Evolutionary conservation across 306 rosid species (phyloP).

Genomic region (Cucurbita argyrosperma): DNA sequence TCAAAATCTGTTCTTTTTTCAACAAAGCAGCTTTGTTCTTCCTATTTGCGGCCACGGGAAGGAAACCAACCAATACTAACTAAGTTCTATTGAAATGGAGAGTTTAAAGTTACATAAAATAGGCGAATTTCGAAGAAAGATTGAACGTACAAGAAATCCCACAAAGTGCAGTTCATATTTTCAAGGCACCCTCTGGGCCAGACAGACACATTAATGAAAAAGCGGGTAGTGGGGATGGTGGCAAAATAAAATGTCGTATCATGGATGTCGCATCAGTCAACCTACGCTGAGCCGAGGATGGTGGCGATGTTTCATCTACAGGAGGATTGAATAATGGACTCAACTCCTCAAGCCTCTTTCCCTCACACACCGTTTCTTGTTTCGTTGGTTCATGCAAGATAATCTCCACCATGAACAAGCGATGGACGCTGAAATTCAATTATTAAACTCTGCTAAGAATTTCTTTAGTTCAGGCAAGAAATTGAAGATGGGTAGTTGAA

Average conservation of each 20-base stretch:
- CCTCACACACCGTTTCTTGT: neutral
- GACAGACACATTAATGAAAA: conserved; percentile 56
- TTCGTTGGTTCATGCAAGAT: neutral
- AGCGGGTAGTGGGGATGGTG: conserved; percentile 40
- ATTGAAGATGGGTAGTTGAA: neutral
- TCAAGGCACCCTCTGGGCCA: conserved; percentile 32
- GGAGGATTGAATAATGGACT: conserved; percentile 18
- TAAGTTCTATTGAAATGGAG: neutral
- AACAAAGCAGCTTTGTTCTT: neutral
- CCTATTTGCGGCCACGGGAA: neutral
- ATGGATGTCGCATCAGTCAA: conserved; percentile 71
- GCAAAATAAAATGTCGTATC: conserved; percentile 44
- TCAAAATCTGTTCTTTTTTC: neutral
- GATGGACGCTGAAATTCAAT: neutral
- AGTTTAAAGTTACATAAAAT: no score
- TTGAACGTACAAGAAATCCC: conserved; percentile 74
- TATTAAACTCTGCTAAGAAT: neutral
- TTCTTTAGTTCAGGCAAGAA: neutral
- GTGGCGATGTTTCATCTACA: conserved; percentile 34
- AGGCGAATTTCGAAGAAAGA: neutral
- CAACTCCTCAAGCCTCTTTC: neutral
- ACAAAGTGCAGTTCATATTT: conserved; percentile 48
- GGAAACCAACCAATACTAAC: neutral
- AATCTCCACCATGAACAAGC: neutral
- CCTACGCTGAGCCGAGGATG: conserved; percentile 63